Base-by-base conservation (phyloP, 352 stramenopile genomes). In the Globisporangium abappressorium region DNA sequence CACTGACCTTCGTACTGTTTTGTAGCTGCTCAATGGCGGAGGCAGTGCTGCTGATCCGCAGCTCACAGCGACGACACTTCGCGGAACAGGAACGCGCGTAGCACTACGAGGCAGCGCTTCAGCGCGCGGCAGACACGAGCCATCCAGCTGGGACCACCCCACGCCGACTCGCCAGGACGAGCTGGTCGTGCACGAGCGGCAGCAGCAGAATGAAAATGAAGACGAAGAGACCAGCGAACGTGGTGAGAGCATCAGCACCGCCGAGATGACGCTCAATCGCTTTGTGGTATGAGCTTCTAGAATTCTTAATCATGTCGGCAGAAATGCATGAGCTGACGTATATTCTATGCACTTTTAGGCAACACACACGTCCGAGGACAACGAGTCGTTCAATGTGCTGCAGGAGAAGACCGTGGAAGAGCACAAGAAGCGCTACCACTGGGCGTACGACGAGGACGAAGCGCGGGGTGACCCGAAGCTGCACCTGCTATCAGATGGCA, bases 321-420 rank as follows among this genome's bases (percentile, higher is more conserved):
- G 34, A 41, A 41, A 41, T 41, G 34, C 14, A 41, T 41, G 34
- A 41, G 34, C 34, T 41, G 9, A 41, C 11, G 8, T 41, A 8
- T 41, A 41, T 14, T 41, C 8, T 38, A 2, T 54, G 15, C 41
- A 5, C 26, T 12, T 26, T 3, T 46, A 90, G 81, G 82, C 84
- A 38, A 92, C 81, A 0, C 82, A 96, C 69, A 96, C 88, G 43
- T 94, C 88, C 0, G 88, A 96, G 62, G 88, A 96, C 73, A 96
- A 96, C 57, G 81, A 84, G 14, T 74, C 86, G 24, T 96, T 94
- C 63, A 78, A 81, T 18, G 85, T 85, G 57, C 70, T 96, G 18
- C 88, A 94, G 68, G 77, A 89, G 46, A 86, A 96, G 57, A 65
- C 82, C 3, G 70, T 92, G 14, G 77, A 84, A 64, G 81, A 84